Conservation (phyloP, 176 grass and related monocot species). For the Echinochloa phyllopogon region DNA sequence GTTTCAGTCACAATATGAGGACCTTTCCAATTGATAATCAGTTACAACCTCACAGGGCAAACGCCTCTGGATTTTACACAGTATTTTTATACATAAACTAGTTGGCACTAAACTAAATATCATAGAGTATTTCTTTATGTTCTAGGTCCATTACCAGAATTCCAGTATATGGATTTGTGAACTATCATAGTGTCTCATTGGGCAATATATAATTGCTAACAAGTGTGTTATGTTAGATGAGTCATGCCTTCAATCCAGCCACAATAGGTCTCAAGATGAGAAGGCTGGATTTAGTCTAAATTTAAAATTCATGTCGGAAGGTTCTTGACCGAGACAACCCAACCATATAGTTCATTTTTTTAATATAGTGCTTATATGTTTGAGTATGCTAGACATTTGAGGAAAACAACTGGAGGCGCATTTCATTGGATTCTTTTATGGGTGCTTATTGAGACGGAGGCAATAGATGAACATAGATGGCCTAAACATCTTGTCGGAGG, state of each 20-base stretch:
- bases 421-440: background rate
- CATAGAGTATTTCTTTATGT: slow-evolving; percentile 1
- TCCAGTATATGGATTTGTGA: background rate
- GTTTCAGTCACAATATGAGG: background rate
- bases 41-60: background rate
- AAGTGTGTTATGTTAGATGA: background rate
- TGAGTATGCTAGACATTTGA: slow-evolving; percentile 32
- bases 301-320: slow-evolving; percentile 8
- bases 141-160: background rate
- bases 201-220: background rate
- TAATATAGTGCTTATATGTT: background rate
- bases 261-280: background rate
- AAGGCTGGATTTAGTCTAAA: slow-evolving; percentile 10
- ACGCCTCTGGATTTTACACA: background rate
- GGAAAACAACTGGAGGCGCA: background rate
- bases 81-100: background rate
- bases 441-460: background rate
- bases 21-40: background rate
- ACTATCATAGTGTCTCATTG: background rate
- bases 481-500: background rate
- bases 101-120: background rate
- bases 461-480: background rate
- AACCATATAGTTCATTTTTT: background rate
- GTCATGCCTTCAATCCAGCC: background rate
- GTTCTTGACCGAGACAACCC: background rate